Evolutionary conservation across 257 asterid genomes (phyloP).

Genomic region (Ophiorrhiza pumila): DNA sequence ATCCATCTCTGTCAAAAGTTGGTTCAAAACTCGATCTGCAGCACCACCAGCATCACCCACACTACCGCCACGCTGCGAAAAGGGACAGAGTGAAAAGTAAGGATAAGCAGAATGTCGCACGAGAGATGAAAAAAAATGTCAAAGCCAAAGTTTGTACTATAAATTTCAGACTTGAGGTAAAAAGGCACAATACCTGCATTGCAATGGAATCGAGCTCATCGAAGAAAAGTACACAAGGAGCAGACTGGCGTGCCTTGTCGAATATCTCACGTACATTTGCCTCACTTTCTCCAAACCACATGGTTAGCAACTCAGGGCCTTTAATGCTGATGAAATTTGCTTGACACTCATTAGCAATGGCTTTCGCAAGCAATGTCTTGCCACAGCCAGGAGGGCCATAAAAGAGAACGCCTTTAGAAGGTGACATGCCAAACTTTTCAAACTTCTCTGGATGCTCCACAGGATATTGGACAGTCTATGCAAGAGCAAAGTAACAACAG

Average conservation of each 20-base stretch:
- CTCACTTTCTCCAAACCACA: constrained; percentile 7
- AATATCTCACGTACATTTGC: neutral
- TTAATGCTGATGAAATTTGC: neutral
- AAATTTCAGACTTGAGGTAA: too few species aligned
- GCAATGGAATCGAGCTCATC: constrained; percentile 1
- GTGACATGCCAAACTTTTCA: neutral
- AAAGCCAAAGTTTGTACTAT: too few species aligned
- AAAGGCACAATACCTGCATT: too few species aligned
- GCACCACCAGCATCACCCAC: neutral
- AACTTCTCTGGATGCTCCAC: constrained; percentile 6
- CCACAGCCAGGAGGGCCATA: constrained; percentile 6
- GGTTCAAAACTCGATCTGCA: neutral
- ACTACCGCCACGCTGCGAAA: neutral
- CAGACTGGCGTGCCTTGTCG: neutral
- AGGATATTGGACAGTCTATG: neutral
- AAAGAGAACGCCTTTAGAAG: constrained; percentile 3
- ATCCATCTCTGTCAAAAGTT: neutral
- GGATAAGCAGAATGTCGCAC: too few species aligned
- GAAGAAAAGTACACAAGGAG: constrained; percentile 3
- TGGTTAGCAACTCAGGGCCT: neutral
- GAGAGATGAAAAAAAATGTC: too few species aligned
- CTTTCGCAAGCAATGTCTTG: neutral
- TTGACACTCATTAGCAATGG: constrained; percentile 6
- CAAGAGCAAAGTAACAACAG: too few species aligned
- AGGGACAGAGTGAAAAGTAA: too few species aligned